Evolutionary conservation across 2,329 filamentous ascomycete species (phyloP), one percentile per base, ranked within the genome.

Genomic region (Fusarium sublunatum): DNA sequence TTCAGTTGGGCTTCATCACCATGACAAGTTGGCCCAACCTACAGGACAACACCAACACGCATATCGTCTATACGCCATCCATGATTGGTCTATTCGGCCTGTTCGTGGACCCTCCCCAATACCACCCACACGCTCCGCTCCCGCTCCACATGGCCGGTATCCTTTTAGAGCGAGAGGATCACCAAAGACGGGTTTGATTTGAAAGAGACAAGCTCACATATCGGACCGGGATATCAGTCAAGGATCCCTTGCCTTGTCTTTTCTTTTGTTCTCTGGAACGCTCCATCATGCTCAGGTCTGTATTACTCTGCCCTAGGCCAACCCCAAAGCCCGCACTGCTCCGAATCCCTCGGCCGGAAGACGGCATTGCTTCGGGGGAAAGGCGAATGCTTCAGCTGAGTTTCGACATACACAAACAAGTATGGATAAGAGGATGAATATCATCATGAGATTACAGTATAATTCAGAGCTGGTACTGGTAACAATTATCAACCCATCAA

Each of bases 331-430:
- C 39, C 41, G 29, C 12, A 22, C 42, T 45, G 15, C 34, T 51
- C 53, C 57, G 54, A 65, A 42, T 45, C 44, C 50, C 45, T 65
- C 58, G 58, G 62, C 58, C 39, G 58, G 62, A 55, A 47, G 34
- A 44, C 26, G 50, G 34, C 26, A 13, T 15, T 45, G 39, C 28
- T 40, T 51, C 41, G 39, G 41, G 31, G 5, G 13, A 11, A 34
- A 34, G 31, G 7, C 12, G n/a, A n/a, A 12, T 19, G 19, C 19
- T 19, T 19, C 19, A 19, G 19, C 19, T 19, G 19, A 19, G 19
- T 19, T 19, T 19, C 19, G 19, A 19, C 19, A 19, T 19, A 19
- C 19, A 19, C 19, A 19, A 19, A 19, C 19, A 19, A 19, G 19
- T 19, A 19, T 19, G 19, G 19, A 19, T 19, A 19, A 19, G 19